Evolutionary conservation across 306 rosid genomes (phyloP).

Genomic region (Biancaea sappan): DNA sequence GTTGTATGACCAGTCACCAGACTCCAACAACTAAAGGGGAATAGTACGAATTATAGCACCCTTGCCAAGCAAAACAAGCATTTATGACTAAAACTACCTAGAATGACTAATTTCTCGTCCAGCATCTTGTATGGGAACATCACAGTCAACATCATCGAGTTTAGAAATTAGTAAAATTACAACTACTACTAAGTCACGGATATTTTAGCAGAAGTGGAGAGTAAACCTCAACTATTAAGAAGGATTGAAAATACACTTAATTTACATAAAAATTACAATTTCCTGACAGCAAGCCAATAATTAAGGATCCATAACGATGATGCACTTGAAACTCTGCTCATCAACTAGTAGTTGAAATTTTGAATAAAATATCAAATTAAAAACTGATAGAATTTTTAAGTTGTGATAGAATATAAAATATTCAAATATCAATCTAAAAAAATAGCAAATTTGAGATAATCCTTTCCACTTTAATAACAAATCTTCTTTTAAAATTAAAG

Average conservation of each 20-base stretch:
- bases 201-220: background rate
- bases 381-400: background rate
- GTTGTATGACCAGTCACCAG: background rate
- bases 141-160: background rate
- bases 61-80: background rate
- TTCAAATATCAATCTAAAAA: constrained; percentile 1
- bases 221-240: background rate
- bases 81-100: background rate
- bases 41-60: background rate
- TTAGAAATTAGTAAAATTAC: background rate
- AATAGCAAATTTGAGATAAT: background rate
- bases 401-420: background rate
- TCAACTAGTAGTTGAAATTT: constrained; percentile 18
- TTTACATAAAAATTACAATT: background rate
- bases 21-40: background rate
- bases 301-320: background rate
- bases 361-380: background rate
- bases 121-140: background rate
- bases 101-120: background rate
- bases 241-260: background rate
- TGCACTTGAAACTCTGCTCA: background rate
- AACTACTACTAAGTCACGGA: background rate
- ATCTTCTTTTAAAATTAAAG: constrained; percentile 5
- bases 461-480: background rate
- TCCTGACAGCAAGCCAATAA: constrained; percentile 21